Evolutionary conservation across 2,329 filamentous ascomycete genomes (phyloP).

Genomic region (Cladosporium sp.): DNA sequence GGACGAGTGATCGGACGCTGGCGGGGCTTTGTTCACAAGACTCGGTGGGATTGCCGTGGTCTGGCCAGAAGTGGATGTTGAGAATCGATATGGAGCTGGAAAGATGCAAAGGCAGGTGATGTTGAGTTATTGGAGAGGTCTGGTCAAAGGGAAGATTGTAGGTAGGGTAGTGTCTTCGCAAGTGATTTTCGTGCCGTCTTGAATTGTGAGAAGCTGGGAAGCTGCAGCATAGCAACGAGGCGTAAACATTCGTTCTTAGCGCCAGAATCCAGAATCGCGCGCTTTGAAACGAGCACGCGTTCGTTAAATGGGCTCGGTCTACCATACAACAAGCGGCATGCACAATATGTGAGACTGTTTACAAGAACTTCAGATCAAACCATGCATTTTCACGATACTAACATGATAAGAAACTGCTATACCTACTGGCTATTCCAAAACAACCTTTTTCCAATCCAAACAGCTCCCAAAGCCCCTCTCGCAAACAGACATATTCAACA

Average conservation of each 20-base stretch:
- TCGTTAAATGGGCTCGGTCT: not conserved
- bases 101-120: not conserved
- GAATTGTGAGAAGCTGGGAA: no score
- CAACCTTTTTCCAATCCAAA: not conserved
- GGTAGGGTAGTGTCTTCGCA: not conserved
- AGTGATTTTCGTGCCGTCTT: not conserved
- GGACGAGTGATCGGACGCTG: slow-evolving; percentile 9
- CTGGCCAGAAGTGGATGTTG: not conserved
- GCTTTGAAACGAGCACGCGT: not conserved
- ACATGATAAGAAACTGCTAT: no score
- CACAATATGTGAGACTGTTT: no score
- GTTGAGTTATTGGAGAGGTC: not conserved
- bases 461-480: no score
- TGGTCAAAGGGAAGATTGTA: not conserved
- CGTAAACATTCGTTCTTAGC: slow-evolving; percentile 10
- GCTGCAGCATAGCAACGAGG: slow-evolving; percentile 11
- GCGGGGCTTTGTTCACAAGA: slow-evolving; percentile 12
- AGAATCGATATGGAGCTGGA: not conserved
- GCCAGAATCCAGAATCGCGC: not conserved
- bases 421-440: no score
- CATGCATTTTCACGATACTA: no score
- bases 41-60: not conserved
- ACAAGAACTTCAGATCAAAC: no score
- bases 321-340: not conserved
- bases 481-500: slow-evolving; percentile 58